phyloP scores from a whole-genome alignment of 805 yeast species.

The Helenozyma baotianmanensis region DNA sequence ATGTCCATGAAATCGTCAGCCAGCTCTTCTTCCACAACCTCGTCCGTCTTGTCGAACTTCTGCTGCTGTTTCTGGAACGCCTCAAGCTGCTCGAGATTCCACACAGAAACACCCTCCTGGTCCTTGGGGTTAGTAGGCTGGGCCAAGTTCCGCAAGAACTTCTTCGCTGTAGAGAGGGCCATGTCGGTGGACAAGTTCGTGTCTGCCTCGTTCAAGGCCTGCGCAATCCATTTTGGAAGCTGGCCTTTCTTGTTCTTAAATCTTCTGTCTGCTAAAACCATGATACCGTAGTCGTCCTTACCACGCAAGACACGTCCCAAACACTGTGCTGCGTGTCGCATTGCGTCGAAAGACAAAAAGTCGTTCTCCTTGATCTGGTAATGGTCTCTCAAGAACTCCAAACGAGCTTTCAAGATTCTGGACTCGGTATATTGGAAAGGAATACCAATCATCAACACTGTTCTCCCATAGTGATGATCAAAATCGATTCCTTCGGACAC shows the following conservation, averaged over 20 bases:
- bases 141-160: constrained; percentile 86
- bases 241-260: constrained; percentile 83
- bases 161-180: constrained; percentile 93
- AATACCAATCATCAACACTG: constrained; percentile 97
- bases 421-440: constrained; percentile 99
- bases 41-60: constrained; percentile 16
- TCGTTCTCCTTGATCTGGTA: constrained; percentile 92
- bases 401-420: constrained; percentile 87
- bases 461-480: constrained; percentile 96
- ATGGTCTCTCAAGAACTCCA: constrained; percentile 90
- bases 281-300: constrained; percentile 96
- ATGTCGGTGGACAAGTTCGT: constrained; percentile 90
- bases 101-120: constrained; percentile 90
- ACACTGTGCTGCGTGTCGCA: constrained; percentile 99
- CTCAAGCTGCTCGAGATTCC: constrained; percentile 72
- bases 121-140: constrained; percentile 89
- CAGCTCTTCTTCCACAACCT: constrained; percentile 11
- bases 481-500: constrained; percentile 99
- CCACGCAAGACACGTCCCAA: constrained; percentile 96
- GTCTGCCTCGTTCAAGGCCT: constrained; percentile 88
- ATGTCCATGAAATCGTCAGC: constrained; percentile 43
- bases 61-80: constrained; percentile 52
- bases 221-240: constrained; percentile 95
- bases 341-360: constrained; percentile 94
- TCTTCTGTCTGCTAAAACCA: constrained; percentile 95